These are phyloP conservation scores for Xylariaceae sp. DNA, from an alignment of 2,329 filamentous ascomycete species.

Conservation along the genomic window DNA sequence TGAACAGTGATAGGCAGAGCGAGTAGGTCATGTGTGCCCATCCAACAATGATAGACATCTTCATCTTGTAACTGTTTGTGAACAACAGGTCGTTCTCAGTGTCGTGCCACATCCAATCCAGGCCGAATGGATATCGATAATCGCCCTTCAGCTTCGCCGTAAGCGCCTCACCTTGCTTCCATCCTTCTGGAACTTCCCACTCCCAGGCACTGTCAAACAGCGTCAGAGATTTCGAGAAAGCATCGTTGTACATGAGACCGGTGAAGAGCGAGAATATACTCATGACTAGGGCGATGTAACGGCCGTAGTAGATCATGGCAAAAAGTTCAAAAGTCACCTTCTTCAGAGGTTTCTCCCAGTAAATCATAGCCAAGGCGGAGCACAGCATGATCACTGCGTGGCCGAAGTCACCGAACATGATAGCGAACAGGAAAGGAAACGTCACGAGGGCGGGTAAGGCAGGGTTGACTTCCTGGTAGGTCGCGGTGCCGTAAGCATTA, in stretches of 20 bases:
- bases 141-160: constrained; percentile 66
- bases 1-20: constrained; percentile 87
- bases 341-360: constrained; percentile 90
- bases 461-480: constrained; percentile 96
- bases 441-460: constrained; percentile 94
- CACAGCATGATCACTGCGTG: constrained; percentile 88
- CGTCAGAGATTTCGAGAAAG: constrained; percentile 91
- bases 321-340: constrained; percentile 94
- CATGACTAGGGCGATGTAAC: constrained; percentile 99
- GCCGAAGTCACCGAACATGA: constrained; percentile 99
- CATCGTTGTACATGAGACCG: constrained; percentile 95
- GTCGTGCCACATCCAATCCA: constrained; percentile 96
- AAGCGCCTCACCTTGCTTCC: constrained; percentile 66
- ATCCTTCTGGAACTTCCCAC: constrained; percentile 69
- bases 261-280: constrained; percentile 96
- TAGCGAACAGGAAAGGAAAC: constrained; percentile 98
- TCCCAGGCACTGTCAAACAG: constrained; percentile 90
- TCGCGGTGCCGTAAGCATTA: constrained; percentile 96
- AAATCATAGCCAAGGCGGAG: constrained; percentile 88
- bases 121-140: constrained; percentile 91
- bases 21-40: constrained; percentile 99
- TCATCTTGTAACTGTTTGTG: constrained; percentile 99
- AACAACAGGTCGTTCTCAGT: constrained; percentile 95
- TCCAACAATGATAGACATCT: constrained; percentile 95
- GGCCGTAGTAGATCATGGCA: constrained; percentile 97